These are phyloP conservation scores for Rhododendron henanense DNA, from an alignment of 148 eudicot species.

Conservation along the genomic window DNA sequence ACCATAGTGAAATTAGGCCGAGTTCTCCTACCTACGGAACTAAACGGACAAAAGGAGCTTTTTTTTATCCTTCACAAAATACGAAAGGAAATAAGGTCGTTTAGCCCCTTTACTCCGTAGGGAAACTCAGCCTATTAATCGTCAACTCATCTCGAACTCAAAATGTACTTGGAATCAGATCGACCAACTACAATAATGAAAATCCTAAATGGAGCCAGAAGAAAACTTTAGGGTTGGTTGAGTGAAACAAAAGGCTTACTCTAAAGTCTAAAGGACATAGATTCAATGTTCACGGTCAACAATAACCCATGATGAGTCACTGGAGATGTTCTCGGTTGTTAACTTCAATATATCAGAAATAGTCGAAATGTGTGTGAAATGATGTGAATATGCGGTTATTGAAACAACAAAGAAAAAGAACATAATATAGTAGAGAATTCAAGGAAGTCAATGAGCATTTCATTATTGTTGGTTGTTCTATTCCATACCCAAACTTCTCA, in stretches of 20 bases:
- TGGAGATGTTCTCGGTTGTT: neutral
- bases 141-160: neutral
- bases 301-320: neutral
- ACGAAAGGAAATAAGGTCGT: no score
- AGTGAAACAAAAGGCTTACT: neutral
- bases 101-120: no score
- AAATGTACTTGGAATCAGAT: neutral
- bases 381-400: neutral
- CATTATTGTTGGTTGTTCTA: neutral
- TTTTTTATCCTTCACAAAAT: no score
- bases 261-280: neutral
- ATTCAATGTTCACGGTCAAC: neutral
- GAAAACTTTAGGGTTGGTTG: neutral
- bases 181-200: neutral
- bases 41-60: neutral
- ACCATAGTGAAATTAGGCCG: neutral
- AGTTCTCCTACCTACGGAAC: no score
- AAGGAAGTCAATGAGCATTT: neutral
- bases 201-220: neutral
- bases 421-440: neutral
- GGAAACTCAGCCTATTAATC: neutral
- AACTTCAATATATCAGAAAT: no score
- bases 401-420: neutral
- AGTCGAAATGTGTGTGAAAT: neutral
- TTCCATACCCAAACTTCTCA: neutral